Percentiles rank a stretch among this genome's conserved stretches.
These are phyloP conservation scores for Lagerstroemia speciosa DNA, from an alignment of 345 rosid species.

Conservation along the genomic window DNA sequence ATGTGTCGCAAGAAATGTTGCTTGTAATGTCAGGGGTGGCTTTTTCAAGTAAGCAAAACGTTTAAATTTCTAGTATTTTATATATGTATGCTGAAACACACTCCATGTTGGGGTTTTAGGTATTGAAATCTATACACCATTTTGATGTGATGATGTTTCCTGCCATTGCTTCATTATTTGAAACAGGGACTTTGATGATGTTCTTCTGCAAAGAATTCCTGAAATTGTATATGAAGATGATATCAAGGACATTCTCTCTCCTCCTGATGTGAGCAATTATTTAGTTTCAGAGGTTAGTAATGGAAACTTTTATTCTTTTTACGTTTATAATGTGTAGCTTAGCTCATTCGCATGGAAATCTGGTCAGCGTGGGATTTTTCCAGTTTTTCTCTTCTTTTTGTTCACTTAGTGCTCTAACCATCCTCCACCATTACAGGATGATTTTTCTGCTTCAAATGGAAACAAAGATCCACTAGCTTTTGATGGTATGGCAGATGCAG, in stretches of 20 bases:
- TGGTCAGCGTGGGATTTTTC: neutral
- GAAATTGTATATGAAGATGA: slow-evolving; percentile 86
- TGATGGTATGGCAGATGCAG: slow-evolving; percentile 86
- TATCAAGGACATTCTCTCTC: slow-evolving; percentile 52
- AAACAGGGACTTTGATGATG: slow-evolving; percentile 90
- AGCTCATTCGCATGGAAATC: neutral
- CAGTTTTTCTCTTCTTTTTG: neutral
- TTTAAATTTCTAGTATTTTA: neutral
- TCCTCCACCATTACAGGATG: slow-evolving; percentile 46
- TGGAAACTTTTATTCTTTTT: neutral
- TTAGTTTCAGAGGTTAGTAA: slow-evolving; percentile 80
- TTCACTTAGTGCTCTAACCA: slow-evolving; percentile 11
- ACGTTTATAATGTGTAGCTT: neutral
- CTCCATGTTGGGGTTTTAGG: neutral
- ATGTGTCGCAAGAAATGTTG: slow-evolving; percentile 91
- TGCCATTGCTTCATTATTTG: slow-evolving; percentile 4
- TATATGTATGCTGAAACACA: neutral
- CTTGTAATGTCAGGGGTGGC: slow-evolving; percentile 93
- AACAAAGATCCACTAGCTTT: slow-evolving; percentile 56
- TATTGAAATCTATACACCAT: neutral
- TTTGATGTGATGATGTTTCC: slow-evolving; percentile 12
- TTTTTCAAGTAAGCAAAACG: slow-evolving; percentile 66
- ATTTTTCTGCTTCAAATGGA: slow-evolving; percentile 49
- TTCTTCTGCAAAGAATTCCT: slow-evolving; percentile 61
- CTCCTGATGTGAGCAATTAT: slow-evolving; percentile 96